Base-by-base conservation (phyloP, 1,139 yeast species). In the Yamadazyma pseudoaaseri region DNA sequence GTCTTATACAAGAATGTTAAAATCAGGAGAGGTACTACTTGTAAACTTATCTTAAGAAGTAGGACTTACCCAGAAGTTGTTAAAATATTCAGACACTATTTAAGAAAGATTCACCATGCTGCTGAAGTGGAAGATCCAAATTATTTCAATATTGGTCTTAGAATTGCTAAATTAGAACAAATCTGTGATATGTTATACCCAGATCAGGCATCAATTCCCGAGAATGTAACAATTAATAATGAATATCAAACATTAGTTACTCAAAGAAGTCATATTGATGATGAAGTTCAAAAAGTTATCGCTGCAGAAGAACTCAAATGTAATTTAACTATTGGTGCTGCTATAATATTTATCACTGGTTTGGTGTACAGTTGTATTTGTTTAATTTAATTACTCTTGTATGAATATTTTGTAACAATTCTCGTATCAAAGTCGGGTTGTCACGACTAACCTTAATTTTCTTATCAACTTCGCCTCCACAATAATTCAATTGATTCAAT, bases 1-100 rank as follows among this genome's bases (percentile, higher is more conserved):
- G 85, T 92, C 3, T 76, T 92, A 52, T 75, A 79, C 33, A 58
- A 62, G 26, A 81, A 86, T 51, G 84, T 92, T 43, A 94, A 94
- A 68, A 84, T 94, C 55, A 78, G 97, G 62, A 86, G 86, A 62
- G 97, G 97, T n/a, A 79, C 86, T 24, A 83, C 98, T 1, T 83
- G 89, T 51, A 65, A 73, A 44, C 71, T 94, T 50, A 89, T 94
- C 43, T 66, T 86, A 42, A 66, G 77, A 39, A 73, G 92, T 29
- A 76, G 90, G 56, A 80, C 87, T 3, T 76, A 86, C 56, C 78
- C 79, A 27, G 90, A 86, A 3, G 92, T 87, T 27, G 83, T 84
- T 29, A 66, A 67, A 9, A 76, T 90, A 28, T 94, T 94, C 70
- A 76, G 81, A 49, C 65, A 76, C 20, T 87, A 86, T 57, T 65